Evolutionary conservation across 129 eudicot genomes (phyloP).

Genomic region (Glebionis coronaria): DNA sequence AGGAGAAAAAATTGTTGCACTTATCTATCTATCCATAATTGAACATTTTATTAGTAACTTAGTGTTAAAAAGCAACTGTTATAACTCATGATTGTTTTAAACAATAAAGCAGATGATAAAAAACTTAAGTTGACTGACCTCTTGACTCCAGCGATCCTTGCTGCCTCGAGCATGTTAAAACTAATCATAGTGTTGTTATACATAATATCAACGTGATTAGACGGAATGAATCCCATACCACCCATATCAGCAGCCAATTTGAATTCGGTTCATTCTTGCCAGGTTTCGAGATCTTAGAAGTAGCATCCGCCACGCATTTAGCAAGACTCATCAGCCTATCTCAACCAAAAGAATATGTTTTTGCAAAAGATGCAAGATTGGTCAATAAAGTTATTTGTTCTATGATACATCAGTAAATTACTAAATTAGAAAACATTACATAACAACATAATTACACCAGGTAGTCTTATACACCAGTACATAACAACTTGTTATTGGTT

Average conservation of each 20-base stretch:
- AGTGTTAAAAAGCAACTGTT: too few relatives aligned
- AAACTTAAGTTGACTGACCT: background rate
- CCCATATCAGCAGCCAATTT: constrained; percentile 99
- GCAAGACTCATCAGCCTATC: constrained; percentile 86
- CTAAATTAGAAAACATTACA: background rate
- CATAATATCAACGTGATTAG: constrained; percentile 94
- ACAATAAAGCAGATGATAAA: constrained; percentile 6
- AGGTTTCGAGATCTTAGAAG: constrained; percentile 34
- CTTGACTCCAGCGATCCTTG: constrained; percentile 69
- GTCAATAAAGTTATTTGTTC: constrained; percentile 54
- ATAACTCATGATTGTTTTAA: background rate
- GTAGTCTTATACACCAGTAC: too few relatives aligned
- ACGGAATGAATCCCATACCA: too few relatives aligned
- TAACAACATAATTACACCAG: too few relatives aligned
- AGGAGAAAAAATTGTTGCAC: background rate
- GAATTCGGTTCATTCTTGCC: constrained; percentile 36
- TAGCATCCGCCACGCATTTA: constrained; percentile 64
- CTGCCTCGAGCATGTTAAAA: constrained; percentile 98
- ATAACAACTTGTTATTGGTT: too few relatives aligned
- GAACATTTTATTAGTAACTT: too few relatives aligned
- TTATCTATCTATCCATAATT: too few relatives aligned
- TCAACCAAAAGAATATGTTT: constrained; percentile 69
- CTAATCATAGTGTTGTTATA: constrained; percentile 97
- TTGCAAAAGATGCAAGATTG: constrained; percentile 63
- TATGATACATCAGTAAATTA: constrained; percentile 40